Evolutionary conservation across 2,329 filamentous ascomycete genomes (phyloP).

Genomic region (Neoscytalidium dimidiatum): DNA sequence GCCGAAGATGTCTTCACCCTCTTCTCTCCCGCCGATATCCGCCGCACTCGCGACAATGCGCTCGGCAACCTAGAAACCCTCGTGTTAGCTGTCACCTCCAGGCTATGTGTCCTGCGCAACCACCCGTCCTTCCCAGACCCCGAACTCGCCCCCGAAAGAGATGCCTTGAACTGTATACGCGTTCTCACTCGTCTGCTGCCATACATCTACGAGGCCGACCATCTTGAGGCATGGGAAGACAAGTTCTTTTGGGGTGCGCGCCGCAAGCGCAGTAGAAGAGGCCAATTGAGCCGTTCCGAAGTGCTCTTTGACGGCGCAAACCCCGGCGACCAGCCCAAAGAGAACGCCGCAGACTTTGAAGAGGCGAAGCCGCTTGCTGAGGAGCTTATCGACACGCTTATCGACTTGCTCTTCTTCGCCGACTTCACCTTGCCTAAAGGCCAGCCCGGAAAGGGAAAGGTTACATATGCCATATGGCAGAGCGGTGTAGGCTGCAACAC

Average conservation of each 20-base stretch:
- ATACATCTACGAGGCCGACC: constrained; percentile 87
- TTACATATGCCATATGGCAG: constrained; percentile 95
- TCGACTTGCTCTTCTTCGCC: constrained; percentile 88
- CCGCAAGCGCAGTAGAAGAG: constrained; percentile 58
- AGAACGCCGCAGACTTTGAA: constrained; percentile 67
- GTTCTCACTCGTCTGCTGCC: constrained; percentile 87
- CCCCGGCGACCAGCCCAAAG: constrained; percentile 49
- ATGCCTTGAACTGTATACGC: constrained; percentile 94
- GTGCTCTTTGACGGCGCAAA: constrained; percentile 80
- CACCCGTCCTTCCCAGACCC: constrained; percentile 88
- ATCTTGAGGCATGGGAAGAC: constrained; percentile 82
- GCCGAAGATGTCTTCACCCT: constrained; percentile 96
- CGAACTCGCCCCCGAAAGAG: constrained; percentile 77
- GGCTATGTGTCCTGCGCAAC: constrained; percentile 78
- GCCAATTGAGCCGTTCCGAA: constrained; percentile 59
- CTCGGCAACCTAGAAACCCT: constrained; percentile 89
- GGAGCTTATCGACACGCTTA: constrained; percentile 85
- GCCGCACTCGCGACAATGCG: constrained; percentile 80
- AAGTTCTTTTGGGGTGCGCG: constrained; percentile 87
- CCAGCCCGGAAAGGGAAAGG: constrained; percentile 71
- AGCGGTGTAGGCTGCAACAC: constrained; percentile 96
- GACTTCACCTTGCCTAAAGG: constrained; percentile 82
- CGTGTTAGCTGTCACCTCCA: constrained; percentile 78
- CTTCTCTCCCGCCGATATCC: constrained; percentile 78
- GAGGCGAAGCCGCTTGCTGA: constrained; percentile 86